These are phyloP conservation scores for Rhodotorula toruloides DNA, from an alignment of 768 basidiomycete species.

Conservation along the genomic window DNA sequence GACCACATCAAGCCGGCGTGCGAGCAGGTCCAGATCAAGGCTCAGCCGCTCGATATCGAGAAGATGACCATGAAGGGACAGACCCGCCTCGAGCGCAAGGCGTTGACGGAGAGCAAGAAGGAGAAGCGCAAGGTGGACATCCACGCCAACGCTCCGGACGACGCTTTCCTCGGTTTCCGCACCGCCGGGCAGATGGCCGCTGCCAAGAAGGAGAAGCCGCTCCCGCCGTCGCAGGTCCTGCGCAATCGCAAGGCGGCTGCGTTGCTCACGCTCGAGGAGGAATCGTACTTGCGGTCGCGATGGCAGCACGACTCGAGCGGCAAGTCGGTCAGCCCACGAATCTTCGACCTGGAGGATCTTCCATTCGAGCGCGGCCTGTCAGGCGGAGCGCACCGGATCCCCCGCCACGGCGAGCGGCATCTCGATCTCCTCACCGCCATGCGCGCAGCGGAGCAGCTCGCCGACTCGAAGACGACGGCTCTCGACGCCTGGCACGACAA, in stretches of 20 bases:
- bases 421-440: conserved; percentile 14
- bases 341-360: conserved; percentile 16
- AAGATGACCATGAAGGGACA: conserved; percentile 36
- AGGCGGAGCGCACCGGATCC: conserved; percentile 25
- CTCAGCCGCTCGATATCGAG: conserved; percentile 23
- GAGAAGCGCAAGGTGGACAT: conserved; percentile 48
- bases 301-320: conserved; percentile 21
- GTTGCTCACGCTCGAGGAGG: conserved; percentile 27
- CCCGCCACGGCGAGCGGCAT: conserved; percentile 20
- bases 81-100: conserved; percentile 14
- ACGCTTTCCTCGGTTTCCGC: conserved; percentile 69
- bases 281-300: conserved; percentile 13
- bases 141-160: conserved; percentile 64
- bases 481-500: conserved; percentile 35
- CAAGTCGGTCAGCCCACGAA: conserved; percentile 1
- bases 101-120: conserved; percentile 30
- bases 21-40: conserved; percentile 36
- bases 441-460: conserved; percentile 1
- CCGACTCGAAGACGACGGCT: conserved; percentile 9
- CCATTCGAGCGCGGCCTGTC: conserved; percentile 15
- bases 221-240: conserved; percentile 16
- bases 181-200: conserved; percentile 60
- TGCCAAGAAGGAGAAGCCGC: conserved; percentile 24
- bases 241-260: conserved; percentile 29
- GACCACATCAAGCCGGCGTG: conserved; percentile 55